Evolutionary conservation across 495 filamentous ascomycete species (phyloP).

Genomic region (Xylaria scruposa): DNA sequence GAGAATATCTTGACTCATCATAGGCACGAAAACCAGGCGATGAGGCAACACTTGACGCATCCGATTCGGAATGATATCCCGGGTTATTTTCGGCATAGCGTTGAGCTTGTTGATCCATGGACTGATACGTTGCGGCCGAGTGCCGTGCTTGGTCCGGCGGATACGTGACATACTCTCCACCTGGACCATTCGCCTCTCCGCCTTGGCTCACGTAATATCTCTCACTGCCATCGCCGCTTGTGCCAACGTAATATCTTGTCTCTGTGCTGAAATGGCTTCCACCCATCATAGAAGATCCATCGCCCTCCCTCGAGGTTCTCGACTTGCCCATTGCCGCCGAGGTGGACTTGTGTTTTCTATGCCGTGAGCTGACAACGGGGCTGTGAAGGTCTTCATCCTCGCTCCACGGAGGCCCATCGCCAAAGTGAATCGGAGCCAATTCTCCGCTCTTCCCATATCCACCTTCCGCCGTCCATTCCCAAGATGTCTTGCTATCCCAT

Average conservation of each 20-base stretch:
- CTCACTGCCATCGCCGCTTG: slow-evolving; percentile 75
- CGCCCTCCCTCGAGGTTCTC: slow-evolving; percentile 54
- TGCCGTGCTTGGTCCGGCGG: slow-evolving; percentile 69
- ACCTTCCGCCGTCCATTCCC: slow-evolving; percentile 57
- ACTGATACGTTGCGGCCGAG: slow-evolving; percentile 53
- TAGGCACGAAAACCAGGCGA: slow-evolving; percentile 56
- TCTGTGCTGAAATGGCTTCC: slow-evolving; percentile 56
- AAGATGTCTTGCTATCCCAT: slow-evolving; percentile 64
- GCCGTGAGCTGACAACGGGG: slow-evolving; percentile 78
- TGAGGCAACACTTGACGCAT: slow-evolving; percentile 62
- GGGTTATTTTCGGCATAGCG: slow-evolving; percentile 64
- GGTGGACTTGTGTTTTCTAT: slow-evolving; percentile 84
- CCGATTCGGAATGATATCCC: slow-evolving; percentile 64
- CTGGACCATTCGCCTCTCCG: slow-evolving; percentile 72
- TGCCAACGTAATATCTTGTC: slow-evolving; percentile 69
- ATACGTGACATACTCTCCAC: slow-evolving; percentile 83
- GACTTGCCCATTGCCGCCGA: slow-evolving; percentile 50
- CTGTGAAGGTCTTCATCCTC: slow-evolving; percentile 96
- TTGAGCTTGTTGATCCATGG: slow-evolving; percentile 51
- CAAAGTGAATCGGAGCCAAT: slow-evolving; percentile 84
- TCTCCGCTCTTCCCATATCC: slow-evolving; percentile 61
- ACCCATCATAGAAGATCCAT: slow-evolving; percentile 49
- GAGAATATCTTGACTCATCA: slow-evolving; percentile 75
- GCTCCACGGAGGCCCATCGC: slow-evolving; percentile 93
- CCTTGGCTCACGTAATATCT: slow-evolving; percentile 78